Evolutionary conservation across 345 rosid genomes (phyloP), one percentile per base, ranked within the genome.

Genomic region (Capsella bursapastoris): DNA sequence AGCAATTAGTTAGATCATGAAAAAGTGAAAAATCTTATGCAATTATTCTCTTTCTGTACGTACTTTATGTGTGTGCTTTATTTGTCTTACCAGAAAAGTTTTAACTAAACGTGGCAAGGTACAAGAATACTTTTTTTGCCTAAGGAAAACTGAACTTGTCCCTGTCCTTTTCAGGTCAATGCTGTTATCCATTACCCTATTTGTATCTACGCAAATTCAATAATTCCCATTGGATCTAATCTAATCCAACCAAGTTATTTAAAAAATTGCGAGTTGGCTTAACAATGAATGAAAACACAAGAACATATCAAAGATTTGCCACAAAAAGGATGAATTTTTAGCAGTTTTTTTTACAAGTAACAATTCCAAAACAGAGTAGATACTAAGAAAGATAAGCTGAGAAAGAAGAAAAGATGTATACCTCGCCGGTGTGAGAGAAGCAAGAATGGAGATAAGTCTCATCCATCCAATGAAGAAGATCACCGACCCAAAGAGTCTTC

Each of bases 381-480:
- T 22, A 90, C 90, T 18, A 18, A 18, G 22, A 18, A 18, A 0
- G 82, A 59, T 38, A 38, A 40, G 18, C 4, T 38, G 0, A 38
- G 16, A 37, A 11, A 60, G 7, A 58, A 12, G 31, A 22, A 5
- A n/a, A 18, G 47, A 22, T 22, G 2, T 22, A 5, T 40, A 92
- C 97, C 97, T 91, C 93, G 77, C 87, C 89, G 48, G 89, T 79
- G 47, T 83, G 89, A 72, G 91, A 83, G 51, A 91, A 91, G 60
- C 97, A 89, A 47, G 49, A 74, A 65, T 88, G 91, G 69, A 91
- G 89, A 68, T 89, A 91, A 77, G 87, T 78, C 81, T 91, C 96
- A 32, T 91, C 97, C 97, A 91, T 91, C 97, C 97, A 91, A 82
- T 85, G 88, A 74, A 86, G 90, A 81, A 91, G 82, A 73, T 91